Base-by-base conservation (phyloP, 805 yeast genomes). In the Suhomyces tanzawaensis region DNA sequence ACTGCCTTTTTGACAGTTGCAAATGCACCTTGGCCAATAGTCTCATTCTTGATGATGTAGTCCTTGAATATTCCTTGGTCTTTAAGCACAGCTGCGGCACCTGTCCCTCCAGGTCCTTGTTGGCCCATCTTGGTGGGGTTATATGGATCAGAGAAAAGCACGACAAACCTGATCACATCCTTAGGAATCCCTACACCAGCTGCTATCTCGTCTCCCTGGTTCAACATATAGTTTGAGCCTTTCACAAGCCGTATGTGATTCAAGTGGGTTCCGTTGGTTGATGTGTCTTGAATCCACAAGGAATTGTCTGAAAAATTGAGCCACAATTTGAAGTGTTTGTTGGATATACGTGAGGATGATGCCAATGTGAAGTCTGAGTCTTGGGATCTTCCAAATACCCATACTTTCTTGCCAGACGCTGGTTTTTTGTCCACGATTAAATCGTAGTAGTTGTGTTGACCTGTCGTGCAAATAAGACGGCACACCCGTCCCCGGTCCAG, bases 1-100 rank as follows among this genome's bases (percentile, higher is more conserved):
- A 90, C 79, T 4, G 95, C 96, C 56, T 87, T 87, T 48, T 88
- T 83, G 19, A 93, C 99, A 1, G 90, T 85, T 4, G 98, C 98
- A 72, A 91, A 91, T 7, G 98, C 98, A n/a, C 99, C 99, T 51
- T 88, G 93, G 1, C 99, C 99, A 1, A 91, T 85, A 12, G 86
- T 81, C 52, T 85, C 95, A 55, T 83, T 86, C 42, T 82, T 77
- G 15, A 91, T 78, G 11, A 86, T 83, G 60, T 82, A 93, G 52
- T 83, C 79, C 41, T 75, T 77, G 50, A 72, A 71, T 8, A 86
- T 79, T 1, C 90, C 89, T 22, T 75, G 69, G 38, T 69, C 70
- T 41, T 49, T 60, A 34, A 39, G 72, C 45, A 41, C 74, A 51
- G 55, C 48, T 35, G 53, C 51, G 3, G 45, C 39, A 18, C 51